A percentile compares a stretch with the other conserved stretches of the same genome.
Evolutionary conservation across 306 rosid species (phyloP).

Genomic region (Adenanthera pavonina): DNA sequence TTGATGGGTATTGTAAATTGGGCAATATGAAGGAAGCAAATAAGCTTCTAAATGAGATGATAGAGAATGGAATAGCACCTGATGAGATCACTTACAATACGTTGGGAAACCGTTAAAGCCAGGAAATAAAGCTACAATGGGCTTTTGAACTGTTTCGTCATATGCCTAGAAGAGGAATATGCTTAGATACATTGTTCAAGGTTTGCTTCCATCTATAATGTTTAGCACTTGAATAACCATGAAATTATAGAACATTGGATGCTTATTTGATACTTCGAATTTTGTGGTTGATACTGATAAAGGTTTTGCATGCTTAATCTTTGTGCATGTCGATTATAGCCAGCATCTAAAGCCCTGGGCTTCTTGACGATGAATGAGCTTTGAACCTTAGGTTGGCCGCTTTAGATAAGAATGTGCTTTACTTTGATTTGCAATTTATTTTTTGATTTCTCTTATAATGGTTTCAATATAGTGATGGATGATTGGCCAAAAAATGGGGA

Average conservation of each 20-base stretch:
- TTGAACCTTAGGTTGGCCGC: constrained; percentile 44
- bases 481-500: no score
- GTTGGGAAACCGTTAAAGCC: constrained; percentile 56
- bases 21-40: constrained; percentile 68
- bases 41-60: constrained; percentile 60
- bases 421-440: constrained; percentile 20
- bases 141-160: constrained; percentile 49
- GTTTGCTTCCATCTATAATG: constrained; percentile 46
- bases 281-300: constrained; percentile 30
- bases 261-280: constrained; percentile 20
- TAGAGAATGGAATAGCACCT: constrained; percentile 56
- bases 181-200: constrained; percentile 53
- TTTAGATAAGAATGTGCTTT: constrained; percentile 20
- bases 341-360: constrained; percentile 34
- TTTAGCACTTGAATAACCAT: constrained; percentile 41
- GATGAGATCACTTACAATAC: constrained; percentile 61
- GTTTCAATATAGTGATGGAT: neutral
- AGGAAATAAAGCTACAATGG: constrained; percentile 47
- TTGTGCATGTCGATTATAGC: constrained; percentile 1
- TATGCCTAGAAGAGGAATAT: constrained; percentile 44
- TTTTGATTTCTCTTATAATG: constrained; percentile 6
- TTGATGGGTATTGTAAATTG: constrained; percentile 70
- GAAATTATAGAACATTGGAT: constrained; percentile 34
- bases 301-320: constrained; percentile 30
- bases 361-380: constrained; percentile 31